Conservation (phyloP, 306 rosid species). For the Cucumis hystrix region DNA sequence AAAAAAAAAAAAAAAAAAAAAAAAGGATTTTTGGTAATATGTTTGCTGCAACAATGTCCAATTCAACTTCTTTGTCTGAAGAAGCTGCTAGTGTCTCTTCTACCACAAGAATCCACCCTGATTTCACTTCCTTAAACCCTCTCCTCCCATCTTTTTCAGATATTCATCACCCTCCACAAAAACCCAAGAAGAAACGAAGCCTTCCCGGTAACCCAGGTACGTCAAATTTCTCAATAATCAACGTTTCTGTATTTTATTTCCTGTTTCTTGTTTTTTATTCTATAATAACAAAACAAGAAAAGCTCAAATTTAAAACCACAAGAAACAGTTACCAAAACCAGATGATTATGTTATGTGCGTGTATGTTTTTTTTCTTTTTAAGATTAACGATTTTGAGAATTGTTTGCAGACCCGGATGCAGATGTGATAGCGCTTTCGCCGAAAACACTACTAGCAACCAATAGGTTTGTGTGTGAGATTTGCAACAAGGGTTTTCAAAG, state of each 20-base stretch:
- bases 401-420: constrained; percentile 22
- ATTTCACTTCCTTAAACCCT: constrained; percentile 8
- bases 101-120: constrained; percentile 30
- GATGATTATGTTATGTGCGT: background rate
- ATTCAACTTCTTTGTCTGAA: constrained; percentile 60
- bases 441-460: constrained; percentile 53
- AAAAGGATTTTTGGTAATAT: background rate
- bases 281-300: too few relatives aligned
- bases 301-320: background rate
- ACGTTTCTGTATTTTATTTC: background rate
- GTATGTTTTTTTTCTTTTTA: too few relatives aligned
- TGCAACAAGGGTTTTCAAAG: constrained; percentile 75
- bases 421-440: constrained; percentile 69
- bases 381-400: too few relatives aligned
- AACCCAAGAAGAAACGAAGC: constrained; percentile 66
- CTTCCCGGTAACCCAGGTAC: constrained; percentile 90
- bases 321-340: background rate
- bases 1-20: background rate
- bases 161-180: constrained; percentile 31
- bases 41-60: constrained; percentile 58
- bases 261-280: background rate
- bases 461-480: constrained; percentile 63
- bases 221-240: background rate
- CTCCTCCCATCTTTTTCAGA: constrained; percentile 20
- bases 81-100: constrained; percentile 54